phyloP scores from a whole-genome alignment of 2,329 filamentous ascomycete genomes.

The Apiospora hydei region DNA sequence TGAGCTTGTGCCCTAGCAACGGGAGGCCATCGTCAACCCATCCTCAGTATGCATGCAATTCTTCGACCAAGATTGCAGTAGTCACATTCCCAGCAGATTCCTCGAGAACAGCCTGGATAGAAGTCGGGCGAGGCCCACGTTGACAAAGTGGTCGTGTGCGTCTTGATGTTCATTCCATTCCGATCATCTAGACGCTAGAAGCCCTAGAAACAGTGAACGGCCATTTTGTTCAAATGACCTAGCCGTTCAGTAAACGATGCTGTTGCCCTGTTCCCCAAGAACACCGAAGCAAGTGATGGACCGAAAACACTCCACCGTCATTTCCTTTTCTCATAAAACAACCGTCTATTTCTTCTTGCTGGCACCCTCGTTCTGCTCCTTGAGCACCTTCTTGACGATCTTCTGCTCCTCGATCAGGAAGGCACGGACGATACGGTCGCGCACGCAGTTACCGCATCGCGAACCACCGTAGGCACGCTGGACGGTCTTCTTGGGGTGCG shows the following conservation, averaged over 20 bases:
- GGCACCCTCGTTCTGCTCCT: constrained; percentile 84
- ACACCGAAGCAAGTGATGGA: constrained; percentile 45
- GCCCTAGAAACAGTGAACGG: constrained; percentile 41
- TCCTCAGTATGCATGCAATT: neutral
- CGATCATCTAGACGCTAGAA: constrained; percentile 45
- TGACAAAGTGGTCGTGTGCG: constrained; percentile 30
- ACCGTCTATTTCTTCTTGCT: constrained; percentile 72
- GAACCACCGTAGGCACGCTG: constrained; percentile 98
- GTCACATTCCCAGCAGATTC: neutral
- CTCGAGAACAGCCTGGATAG: neutral
- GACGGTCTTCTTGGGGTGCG: constrained; percentile 99
- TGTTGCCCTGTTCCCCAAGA: constrained; percentile 42
- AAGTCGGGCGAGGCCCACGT: neutral
- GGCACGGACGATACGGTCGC: constrained; percentile 95
- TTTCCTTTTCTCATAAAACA: constrained; percentile 28
- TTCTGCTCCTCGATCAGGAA: constrained; percentile 99
- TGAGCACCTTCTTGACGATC: constrained; percentile 99
- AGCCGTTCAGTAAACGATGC: constrained; percentile 41
- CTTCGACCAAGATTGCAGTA: neutral
- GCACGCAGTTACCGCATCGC: constrained; percentile 98
- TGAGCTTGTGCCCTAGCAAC: neutral
- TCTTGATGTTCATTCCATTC: constrained; percentile 43
- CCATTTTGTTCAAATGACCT: constrained; percentile 35
- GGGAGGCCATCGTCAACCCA: neutral
- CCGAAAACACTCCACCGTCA: constrained; percentile 40